Evolutionary conservation across 2,329 filamentous ascomycete species (phyloP).

Genomic region (Atkinsonella texensis): DNA sequence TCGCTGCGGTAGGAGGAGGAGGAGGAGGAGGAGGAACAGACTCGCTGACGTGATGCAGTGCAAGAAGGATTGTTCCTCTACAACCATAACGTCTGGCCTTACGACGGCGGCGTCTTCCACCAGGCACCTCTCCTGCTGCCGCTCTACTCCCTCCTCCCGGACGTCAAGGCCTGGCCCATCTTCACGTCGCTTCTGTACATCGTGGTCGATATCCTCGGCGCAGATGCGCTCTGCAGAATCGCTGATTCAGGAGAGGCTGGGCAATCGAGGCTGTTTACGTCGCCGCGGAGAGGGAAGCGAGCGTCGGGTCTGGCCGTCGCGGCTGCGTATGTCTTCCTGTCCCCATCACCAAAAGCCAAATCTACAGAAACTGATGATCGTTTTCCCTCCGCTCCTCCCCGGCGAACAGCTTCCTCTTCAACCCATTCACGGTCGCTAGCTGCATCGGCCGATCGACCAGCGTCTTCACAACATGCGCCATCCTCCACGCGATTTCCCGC

Average conservation of each 20-base stretch:
- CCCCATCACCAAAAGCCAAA: background rate
- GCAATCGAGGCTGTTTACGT: constrained; percentile 64
- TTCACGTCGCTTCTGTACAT: constrained; percentile 75
- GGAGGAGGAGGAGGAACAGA: background rate
- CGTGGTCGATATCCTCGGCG: constrained; percentile 68
- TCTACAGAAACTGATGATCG: background rate
- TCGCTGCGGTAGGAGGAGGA: too few relatives aligned
- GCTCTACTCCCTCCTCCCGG: constrained; percentile 79
- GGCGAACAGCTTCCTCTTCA: constrained; percentile 69
- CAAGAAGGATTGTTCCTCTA: constrained; percentile 96
- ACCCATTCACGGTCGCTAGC: constrained; percentile 83
- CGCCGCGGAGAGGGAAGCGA: constrained; percentile 59
- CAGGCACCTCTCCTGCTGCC: constrained; percentile 84
- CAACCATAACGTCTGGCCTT: constrained; percentile 90
- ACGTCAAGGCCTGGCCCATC: constrained; percentile 51
- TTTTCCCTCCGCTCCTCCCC: background rate
- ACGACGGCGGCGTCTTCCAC: constrained; percentile 78
- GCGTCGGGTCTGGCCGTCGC: constrained; percentile 68
- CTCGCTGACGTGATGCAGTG: constrained; percentile 37
- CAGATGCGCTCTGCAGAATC: constrained; percentile 65
- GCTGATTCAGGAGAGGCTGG: constrained; percentile 70
- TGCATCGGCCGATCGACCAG: constrained; percentile 84
- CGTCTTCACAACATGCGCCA: constrained; percentile 78
- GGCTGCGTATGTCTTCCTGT: constrained; percentile 49
- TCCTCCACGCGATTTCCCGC: constrained; percentile 71